Evolutionary conservation across 768 basidiomycete species (phyloP), one percentile per base, ranked within the genome.

Genomic region (Agaricus blazei): DNA sequence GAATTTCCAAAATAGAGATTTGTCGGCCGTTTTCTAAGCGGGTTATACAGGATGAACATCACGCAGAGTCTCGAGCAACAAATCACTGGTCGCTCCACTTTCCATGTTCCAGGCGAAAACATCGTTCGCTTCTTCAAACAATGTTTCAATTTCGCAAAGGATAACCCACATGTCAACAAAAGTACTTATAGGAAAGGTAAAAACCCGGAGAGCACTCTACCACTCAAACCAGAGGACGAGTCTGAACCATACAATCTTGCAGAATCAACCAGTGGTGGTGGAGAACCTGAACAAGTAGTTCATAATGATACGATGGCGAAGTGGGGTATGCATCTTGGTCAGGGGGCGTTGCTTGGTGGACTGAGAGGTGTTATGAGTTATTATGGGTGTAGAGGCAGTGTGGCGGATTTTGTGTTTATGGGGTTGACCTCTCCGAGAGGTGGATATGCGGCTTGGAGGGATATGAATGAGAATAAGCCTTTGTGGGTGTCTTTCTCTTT

Each of bases 371-470:
- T 52, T 19, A 34, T 52, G 51, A 52, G 51, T 36, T 52, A 52
- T 52, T 52, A 52, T 46, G 51, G 51, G 14, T 23, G 37, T 24
- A 44, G 44, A 24, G 45, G 52, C 12, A 2, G 28, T n/a, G 14
- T 54, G 44, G n/a, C 52, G 36, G 52, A 54, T 47, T 37, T 54
- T 14, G 26, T 31, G 45, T 54, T 54, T 43, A 36, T 54, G 31
- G 45, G 44, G 3, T 14, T 54, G 6, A 47, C 31, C 3, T 52
- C 41, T 23, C 46, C 52, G n/a, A 14, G 45, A 36, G 52, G 47
- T 27, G 23, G 36, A 23, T 54, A 26, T 37, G 11, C 24, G 9
- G 15, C 38, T 15, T 54, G 44, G 44, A 9, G 5, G n/a, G 44
- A 47, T 11, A 6, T 28, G 23, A 40, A 14, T 12, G 49, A 41